Percentiles rank a stretch among this genome's conserved stretches.
These are phyloP conservation scores for Picocystis salinarum DNA, from an alignment of 139 green algal species.

Conservation along the genomic window DNA sequence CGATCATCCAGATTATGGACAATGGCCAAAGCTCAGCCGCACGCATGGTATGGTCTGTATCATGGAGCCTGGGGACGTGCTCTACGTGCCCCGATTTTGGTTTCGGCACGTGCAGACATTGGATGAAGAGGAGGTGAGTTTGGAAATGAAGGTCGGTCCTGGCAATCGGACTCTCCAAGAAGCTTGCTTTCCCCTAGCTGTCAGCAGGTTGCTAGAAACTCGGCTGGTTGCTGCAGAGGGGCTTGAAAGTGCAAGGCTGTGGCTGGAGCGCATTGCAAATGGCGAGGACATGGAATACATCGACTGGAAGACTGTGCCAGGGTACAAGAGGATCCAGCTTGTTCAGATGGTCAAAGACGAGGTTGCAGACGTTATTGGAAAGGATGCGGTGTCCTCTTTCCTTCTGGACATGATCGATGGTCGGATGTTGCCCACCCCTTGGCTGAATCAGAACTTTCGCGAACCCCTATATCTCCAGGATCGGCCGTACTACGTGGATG, in stretches of 20 bases:
- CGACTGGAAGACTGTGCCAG: slow-evolving; percentile 31
- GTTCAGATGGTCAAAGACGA: slow-evolving; percentile 15
- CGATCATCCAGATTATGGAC: slow-evolving; percentile 22
- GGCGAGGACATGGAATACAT: slow-evolving; percentile 7
- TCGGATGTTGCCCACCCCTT: slow-evolving; percentile 33
- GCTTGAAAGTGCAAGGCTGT: neutral
- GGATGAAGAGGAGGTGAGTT: slow-evolving; percentile 8
- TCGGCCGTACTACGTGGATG: too few relatives aligned
- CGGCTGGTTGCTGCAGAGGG: slow-evolving; percentile 3
- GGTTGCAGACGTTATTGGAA: slow-evolving; percentile 11
- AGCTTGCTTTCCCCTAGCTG: slow-evolving; percentile 14
- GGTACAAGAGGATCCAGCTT: slow-evolving; percentile 27
- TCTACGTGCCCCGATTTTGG: slow-evolving; percentile 41
- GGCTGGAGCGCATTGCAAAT: neutral
- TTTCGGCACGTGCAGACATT: slow-evolving; percentile 30
- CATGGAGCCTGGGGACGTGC: slow-evolving; percentile 27
- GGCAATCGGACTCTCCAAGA: slow-evolving; percentile 4
- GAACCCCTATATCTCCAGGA: slow-evolving; percentile 40
- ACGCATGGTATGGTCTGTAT: slow-evolving; percentile 18
- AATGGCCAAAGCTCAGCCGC: slow-evolving; percentile 20
- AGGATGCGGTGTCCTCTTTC: slow-evolving; percentile 6
- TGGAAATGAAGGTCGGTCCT: slow-evolving; percentile 12
- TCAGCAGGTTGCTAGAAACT: slow-evolving; percentile 4
- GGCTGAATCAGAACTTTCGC: slow-evolving; percentile 49
- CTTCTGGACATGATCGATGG: slow-evolving; percentile 21